These are phyloP conservation scores for Globisporangium polare DNA, from an alignment of 352 stramenopile species.

Conservation along the genomic window DNA sequence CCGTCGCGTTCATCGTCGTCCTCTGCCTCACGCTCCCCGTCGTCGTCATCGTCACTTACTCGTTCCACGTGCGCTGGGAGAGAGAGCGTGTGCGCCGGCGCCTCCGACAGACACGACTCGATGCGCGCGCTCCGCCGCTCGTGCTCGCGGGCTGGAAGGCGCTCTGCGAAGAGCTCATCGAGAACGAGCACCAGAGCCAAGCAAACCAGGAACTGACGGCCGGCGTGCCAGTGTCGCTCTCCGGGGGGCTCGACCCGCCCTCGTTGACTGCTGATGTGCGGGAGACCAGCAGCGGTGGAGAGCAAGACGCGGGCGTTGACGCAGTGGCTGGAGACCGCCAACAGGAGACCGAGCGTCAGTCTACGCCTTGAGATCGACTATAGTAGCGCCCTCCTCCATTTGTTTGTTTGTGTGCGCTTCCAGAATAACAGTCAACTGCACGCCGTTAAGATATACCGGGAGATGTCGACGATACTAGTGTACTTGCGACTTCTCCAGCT, in stretches of 20 bases:
- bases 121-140: slow-evolving; percentile 11
- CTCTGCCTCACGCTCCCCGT: slow-evolving; percentile 12
- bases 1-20: slow-evolving; percentile 8
- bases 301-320: neutral
- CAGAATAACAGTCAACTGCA: no score
- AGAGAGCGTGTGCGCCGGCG: neutral
- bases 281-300: neutral
- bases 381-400: no score
- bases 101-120: slow-evolving; percentile 1
- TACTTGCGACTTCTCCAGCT: no score
- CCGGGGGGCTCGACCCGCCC: neutral
- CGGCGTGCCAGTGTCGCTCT: neutral
- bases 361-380: neutral
- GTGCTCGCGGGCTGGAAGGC: slow-evolving; percentile 21
- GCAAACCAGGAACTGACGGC: neutral
- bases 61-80: neutral
- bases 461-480: no score
- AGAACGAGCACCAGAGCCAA: slow-evolving; percentile 14
- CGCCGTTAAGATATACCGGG: no score
- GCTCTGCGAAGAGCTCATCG: slow-evolving; percentile 21
- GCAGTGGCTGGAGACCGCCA: neutral
- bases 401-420: no score
- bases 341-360: neutral
- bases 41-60: slow-evolving; percentile 9
- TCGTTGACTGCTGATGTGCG: neutral